phyloP scores from a whole-genome alignment of 2,329 filamentous ascomycete genomes.

The Fusarium buxicola region DNA sequence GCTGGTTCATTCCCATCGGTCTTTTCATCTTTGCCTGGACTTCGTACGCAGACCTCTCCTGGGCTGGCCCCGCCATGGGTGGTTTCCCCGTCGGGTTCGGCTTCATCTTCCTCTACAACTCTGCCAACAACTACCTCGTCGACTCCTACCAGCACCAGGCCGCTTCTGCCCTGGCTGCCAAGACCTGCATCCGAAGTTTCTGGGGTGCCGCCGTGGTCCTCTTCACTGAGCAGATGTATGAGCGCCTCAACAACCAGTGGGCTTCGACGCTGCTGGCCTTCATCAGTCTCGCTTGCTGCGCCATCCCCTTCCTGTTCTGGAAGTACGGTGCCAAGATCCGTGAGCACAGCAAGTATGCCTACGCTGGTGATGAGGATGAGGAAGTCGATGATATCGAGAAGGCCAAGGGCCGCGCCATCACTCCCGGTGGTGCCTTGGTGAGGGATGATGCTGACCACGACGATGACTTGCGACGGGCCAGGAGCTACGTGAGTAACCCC shows the following conservation, averaged over 20 bases:
- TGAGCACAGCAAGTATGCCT: constrained; percentile 77
- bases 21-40: constrained; percentile 71
- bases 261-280: constrained; percentile 79
- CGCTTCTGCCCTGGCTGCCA: constrained; percentile 82
- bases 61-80: constrained; percentile 78
- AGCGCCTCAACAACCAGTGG: constrained; percentile 79
- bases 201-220: constrained; percentile 84
- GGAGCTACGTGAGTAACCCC: constrained; percentile 61
- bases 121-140: constrained; percentile 79
- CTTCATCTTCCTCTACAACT: constrained; percentile 87
- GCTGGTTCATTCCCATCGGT: constrained; percentile 75
- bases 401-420: constrained; percentile 42
- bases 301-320: constrained; percentile 87
- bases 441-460: constrained; percentile 50
- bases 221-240: constrained; percentile 86
- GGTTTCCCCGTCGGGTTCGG: constrained; percentile 81
- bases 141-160: constrained; percentile 77
- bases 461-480: constrained; percentile 56
- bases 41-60: constrained; percentile 73
- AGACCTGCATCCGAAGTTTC: constrained; percentile 82
- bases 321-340: constrained; percentile 79
- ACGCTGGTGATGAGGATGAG: constrained; percentile 67
- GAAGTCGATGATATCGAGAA: constrained; percentile 54
- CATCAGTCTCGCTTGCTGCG: constrained; percentile 80
- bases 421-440: constrained; percentile 40